These are phyloP conservation scores for Pyrus hybrid DNA, from an alignment of 331 rosid genomes.

Conservation along the genomic window DNA sequence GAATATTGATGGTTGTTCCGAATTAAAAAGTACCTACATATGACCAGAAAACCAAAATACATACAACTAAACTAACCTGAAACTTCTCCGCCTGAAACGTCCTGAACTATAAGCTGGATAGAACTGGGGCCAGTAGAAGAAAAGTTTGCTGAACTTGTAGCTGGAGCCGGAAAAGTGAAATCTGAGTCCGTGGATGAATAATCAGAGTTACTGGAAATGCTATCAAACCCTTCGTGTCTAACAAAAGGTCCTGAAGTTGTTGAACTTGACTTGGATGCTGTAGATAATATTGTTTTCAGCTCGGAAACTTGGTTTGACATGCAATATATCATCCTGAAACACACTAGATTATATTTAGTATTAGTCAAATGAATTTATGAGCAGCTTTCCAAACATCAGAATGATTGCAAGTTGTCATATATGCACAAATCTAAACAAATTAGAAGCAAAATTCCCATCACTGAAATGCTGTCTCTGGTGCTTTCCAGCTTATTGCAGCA, in stretches of 20 bases:
- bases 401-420: not conserved
- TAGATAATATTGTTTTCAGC: conserved; percentile 54
- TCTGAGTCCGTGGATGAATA: conserved; percentile 70
- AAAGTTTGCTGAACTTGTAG: conserved; percentile 26
- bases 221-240: conserved; percentile 33
- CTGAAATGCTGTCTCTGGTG: not conserved
- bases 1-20: not conserved
- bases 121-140: conserved; percentile 32
- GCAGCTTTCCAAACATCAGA: conserved; percentile 1
- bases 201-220: conserved; percentile 76
- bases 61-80: conserved; percentile 53
- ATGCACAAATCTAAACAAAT: not conserved
- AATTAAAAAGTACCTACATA: conserved; percentile 5
- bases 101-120: conserved; percentile 55
- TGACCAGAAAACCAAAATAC: not conserved
- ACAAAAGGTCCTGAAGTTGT: conserved; percentile 47
- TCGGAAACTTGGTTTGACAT: conserved; percentile 81
- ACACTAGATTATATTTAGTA: conserved; percentile 63
- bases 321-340: conserved; percentile 90
- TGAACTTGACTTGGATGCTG: conserved; percentile 63
- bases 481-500: not conserved
- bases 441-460: not conserved
- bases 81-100: conserved; percentile 55
- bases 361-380: conserved; percentile 41
- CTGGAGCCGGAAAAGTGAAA: conserved; percentile 53